A percentile compares a stretch with the other conserved stretches of the same genome.
Evolutionary conservation across 305 asterid genomes (phyloP).

Genomic region (Solanum aculeatissimum): DNA sequence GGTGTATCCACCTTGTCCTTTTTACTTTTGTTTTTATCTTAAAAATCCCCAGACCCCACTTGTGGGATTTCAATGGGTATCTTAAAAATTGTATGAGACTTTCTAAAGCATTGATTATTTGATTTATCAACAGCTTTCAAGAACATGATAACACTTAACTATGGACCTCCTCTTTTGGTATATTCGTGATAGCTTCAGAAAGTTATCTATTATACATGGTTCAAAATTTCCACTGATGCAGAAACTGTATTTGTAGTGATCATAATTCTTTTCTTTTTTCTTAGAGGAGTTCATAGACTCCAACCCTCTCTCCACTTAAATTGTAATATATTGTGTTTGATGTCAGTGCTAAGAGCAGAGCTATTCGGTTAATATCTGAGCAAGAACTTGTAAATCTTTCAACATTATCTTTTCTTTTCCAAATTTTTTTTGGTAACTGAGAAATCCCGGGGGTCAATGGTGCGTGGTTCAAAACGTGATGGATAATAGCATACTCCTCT

Average conservation of each 20-base stretch:
- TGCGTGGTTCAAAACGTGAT: neutral
- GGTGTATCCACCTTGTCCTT: neutral
- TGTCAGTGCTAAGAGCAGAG: neutral
- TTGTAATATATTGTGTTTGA: neutral
- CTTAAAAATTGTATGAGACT: neutral
- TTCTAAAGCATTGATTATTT: neutral
- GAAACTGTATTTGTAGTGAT: neutral
- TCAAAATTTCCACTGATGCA: neutral
- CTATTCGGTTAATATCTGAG: neutral
- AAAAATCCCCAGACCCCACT: too few relatives aligned
- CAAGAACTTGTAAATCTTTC: neutral
- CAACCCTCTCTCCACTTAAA: neutral
- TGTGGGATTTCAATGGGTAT: too few relatives aligned
- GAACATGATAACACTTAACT: neutral
- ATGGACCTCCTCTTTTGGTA: neutral
- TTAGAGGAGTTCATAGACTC: neutral
- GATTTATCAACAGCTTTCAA: neutral
- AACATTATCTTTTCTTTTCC: neutral
- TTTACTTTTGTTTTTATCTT: neutral
- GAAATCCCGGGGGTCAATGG: neutral
- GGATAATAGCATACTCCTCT: neutral
- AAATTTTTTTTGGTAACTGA: neutral
- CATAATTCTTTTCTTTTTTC: neutral
- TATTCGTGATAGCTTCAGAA: neutral
- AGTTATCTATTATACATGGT: neutral